phyloP scores from a whole-genome alignment of 208 protist species.

The Trypanosoma boissoni region DNA sequence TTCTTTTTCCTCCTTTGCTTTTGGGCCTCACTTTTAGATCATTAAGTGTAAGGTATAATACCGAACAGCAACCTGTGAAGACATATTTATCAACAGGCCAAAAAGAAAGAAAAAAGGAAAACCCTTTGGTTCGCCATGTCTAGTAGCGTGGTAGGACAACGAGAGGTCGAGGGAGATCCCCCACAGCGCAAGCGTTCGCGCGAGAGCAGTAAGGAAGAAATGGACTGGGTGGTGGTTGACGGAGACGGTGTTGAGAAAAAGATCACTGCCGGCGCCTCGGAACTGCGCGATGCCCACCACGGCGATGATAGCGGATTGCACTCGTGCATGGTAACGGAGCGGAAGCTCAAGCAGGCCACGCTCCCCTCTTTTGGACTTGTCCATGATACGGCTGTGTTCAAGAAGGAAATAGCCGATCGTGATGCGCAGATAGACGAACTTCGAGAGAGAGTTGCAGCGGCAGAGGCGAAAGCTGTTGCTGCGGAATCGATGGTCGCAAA shows the following conservation, averaged over 20 bases:
- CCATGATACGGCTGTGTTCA: slow-evolving; percentile 40
- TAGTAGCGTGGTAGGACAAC: too few relatives aligned
- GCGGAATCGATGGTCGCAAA: slow-evolving; percentile 31
- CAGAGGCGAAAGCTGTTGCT: slow-evolving; percentile 27
- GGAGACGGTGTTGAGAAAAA: neutral
- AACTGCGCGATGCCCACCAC: neutral
- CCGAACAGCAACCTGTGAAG: too few relatives aligned
- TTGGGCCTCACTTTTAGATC: too few relatives aligned
- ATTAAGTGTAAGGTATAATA: too few relatives aligned
- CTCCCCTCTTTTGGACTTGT: slow-evolving; percentile 53
- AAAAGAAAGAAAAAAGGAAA: slow-evolving; percentile 1
- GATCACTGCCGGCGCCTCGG: neutral
- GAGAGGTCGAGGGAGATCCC: too few relatives aligned
- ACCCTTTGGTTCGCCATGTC: too few relatives aligned
- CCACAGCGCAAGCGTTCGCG: slow-evolving; percentile 21
- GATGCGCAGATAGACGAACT: slow-evolving; percentile 58
- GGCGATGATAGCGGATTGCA: neutral
- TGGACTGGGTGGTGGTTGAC: neutral
- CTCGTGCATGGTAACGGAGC: slow-evolving; percentile 13
- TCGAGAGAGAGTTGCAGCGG: slow-evolving; percentile 18
- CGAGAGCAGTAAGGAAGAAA: neutral
- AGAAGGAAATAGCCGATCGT: slow-evolving; percentile 52
- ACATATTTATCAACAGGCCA: too few relatives aligned
- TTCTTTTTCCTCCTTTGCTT: slow-evolving; percentile 5
- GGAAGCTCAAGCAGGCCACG: slow-evolving; percentile 58